Conservation (phyloP, 2,329 filamentous ascomycete species). For the Penicillium vulpinum region DNA sequence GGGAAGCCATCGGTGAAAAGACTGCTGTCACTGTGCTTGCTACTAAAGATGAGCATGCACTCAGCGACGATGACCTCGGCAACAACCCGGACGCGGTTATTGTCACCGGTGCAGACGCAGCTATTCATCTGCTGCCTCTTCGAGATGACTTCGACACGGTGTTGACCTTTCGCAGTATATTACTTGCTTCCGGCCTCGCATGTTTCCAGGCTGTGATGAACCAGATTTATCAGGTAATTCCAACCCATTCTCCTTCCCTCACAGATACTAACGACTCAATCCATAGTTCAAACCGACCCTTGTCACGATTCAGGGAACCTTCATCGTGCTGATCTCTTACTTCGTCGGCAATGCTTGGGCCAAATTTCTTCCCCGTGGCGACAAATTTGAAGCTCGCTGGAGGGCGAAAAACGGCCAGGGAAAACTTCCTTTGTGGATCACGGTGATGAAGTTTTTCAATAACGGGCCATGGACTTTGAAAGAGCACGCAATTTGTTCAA, state of each 20-base stretch:
- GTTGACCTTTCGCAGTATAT: constrained; percentile 55
- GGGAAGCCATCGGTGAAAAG: not conserved
- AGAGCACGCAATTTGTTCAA: constrained; percentile 56
- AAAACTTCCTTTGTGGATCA: constrained; percentile 46
- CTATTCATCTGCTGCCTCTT: constrained; percentile 51
- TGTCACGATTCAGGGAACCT: constrained; percentile 53
- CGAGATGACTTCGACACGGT: constrained; percentile 56
- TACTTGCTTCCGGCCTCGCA: constrained; percentile 52
- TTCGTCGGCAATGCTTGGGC: constrained; percentile 56
- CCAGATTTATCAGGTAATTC: constrained; percentile 56
- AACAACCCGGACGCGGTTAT: constrained; percentile 46
- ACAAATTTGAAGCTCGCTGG: constrained; percentile 52
- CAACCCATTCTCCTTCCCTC: not conserved
- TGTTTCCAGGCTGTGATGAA: constrained; percentile 58
- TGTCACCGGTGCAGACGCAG: constrained; percentile 54
- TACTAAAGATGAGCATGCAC: not conserved
- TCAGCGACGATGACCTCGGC: not conserved
- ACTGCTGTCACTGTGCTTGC: not conserved
- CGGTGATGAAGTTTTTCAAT: constrained; percentile 50
- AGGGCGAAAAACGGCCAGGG: constrained; percentile 44
- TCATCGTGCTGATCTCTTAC: constrained; percentile 60
- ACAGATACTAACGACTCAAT: constrained; percentile 2
- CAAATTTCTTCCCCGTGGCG: constrained; percentile 53
- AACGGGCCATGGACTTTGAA: constrained; percentile 55
- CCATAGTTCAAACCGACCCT: constrained; percentile 55